Percentiles rank a stretch among this genome's conserved stretches.
phyloP scores from a whole-genome alignment of 1,284 basidiomycete genomes.

The Dichomitus squalens region DNA sequence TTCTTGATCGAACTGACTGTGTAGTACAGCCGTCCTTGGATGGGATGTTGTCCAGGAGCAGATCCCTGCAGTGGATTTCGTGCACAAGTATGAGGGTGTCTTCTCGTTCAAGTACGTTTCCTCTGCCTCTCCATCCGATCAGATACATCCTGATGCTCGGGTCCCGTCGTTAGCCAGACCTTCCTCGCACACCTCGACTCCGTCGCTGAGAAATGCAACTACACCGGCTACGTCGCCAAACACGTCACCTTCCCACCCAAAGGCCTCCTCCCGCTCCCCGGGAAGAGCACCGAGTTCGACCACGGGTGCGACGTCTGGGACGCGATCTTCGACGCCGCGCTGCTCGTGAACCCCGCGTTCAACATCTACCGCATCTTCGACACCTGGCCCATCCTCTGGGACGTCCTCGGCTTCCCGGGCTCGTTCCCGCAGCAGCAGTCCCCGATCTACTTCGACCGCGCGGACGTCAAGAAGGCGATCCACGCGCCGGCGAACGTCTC shows the following conservation, averaged over 20 bases:
- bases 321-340: constrained; percentile 58
- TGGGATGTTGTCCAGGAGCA: constrained; percentile 65
- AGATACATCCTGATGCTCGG: too few relatives aligned
- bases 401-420: constrained; percentile 77
- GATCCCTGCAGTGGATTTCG: constrained; percentile 71
- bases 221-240: constrained; percentile 61
- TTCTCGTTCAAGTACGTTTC: constrained; percentile 67
- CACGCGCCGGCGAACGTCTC: constrained; percentile 65
- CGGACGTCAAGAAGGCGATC: constrained; percentile 72
- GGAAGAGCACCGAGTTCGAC: constrained; percentile 44
- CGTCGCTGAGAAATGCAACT: constrained; percentile 57
- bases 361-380: constrained; percentile 78
- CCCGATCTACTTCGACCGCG: constrained; percentile 65
- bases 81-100: constrained; percentile 67
- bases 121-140: background rate
- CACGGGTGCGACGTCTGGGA: constrained; percentile 69
- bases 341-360: constrained; percentile 72
- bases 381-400: constrained; percentile 67
- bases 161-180: constrained; percentile 46
- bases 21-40: constrained; percentile 46
- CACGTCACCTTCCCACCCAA: constrained; percentile 68
- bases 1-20: background rate
- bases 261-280: constrained; percentile 61
- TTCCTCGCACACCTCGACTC: constrained; percentile 63
- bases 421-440: constrained; percentile 55